Conservation (phyloP, 2,329 filamentous ascomycete genomes). For the Colletotrichum cereale region DNA sequence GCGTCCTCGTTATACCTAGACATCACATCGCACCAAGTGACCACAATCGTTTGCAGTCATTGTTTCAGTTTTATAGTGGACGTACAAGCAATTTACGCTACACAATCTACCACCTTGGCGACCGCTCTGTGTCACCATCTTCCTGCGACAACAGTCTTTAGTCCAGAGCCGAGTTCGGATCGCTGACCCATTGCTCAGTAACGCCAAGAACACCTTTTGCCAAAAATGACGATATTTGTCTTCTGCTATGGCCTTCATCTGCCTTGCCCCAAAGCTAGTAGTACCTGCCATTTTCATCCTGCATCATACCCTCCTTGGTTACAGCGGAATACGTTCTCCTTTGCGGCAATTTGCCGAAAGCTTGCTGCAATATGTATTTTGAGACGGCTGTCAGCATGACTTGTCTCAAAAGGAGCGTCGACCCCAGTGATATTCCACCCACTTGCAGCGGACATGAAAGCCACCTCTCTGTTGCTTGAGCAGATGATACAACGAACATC, state of each 20-base stretch:
- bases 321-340: not conserved
- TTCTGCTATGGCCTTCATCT: conserved; percentile 7
- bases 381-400: not conserved
- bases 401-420: not conserved
- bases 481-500: not conserved
- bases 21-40: not conserved
- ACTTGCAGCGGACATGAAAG: not conserved
- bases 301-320: not conserved
- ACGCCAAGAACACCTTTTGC: not conserved
- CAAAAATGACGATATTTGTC: not conserved
- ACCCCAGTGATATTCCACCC: not conserved
- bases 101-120: conserved; percentile 35
- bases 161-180: not conserved
- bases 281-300: not conserved
- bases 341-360: not conserved
- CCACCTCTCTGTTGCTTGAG: not conserved
- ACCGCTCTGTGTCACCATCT: not conserved
- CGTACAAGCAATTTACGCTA: not conserved
- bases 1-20: not conserved
- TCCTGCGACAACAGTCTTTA: not conserved
- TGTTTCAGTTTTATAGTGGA: not conserved
- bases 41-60: not conserved
- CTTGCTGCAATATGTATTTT: not conserved
- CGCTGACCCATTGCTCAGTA: not conserved
- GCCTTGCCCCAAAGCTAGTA: not conserved